phyloP scores from a whole-genome alignment of 192 early-diverging fungal species.

The Mortierella hygrophila region DNA sequence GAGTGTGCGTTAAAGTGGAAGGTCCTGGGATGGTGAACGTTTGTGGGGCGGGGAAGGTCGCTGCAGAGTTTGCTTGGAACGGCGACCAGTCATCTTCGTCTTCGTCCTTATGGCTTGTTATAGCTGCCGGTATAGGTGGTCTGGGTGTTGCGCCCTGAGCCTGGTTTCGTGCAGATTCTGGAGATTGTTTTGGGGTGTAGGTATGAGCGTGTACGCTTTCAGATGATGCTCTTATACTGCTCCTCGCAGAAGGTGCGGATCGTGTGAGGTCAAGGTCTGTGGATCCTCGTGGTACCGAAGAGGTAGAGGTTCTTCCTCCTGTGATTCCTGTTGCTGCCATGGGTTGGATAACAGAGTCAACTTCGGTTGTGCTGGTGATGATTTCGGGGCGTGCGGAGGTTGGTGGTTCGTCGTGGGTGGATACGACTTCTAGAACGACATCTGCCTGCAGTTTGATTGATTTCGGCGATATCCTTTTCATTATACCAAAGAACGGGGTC shows the following conservation, averaged over 20 bases:
- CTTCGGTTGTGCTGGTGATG: neutral
- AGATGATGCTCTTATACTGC: neutral
- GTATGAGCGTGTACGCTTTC: neutral
- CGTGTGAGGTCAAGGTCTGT: neutral
- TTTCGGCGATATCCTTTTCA: conserved; percentile 27
- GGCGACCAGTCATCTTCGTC: conserved; percentile 31
- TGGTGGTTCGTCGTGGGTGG: conserved; percentile 19
- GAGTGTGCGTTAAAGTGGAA: neutral
- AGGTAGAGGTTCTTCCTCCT: neutral
- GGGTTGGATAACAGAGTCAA: neutral
- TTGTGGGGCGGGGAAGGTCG: neutral
- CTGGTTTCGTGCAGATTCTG: neutral
- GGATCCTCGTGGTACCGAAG: neutral
- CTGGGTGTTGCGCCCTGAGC: neutral
- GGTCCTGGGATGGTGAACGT: neutral
- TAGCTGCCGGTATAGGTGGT: neutral
- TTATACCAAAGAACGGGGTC: neutral
- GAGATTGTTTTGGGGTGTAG: neutral
- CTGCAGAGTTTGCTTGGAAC: conserved; percentile 26
- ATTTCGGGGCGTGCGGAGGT: conserved; percentile 7
- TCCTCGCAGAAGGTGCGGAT: neutral
- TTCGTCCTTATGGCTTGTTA: neutral
- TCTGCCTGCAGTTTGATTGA: conserved; percentile 34
- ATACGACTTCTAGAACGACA: conserved; percentile 42
- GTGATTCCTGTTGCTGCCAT: neutral